Conservation (phyloP, 306 rosid species). For the Trichosanthes cucumerina region DNA sequence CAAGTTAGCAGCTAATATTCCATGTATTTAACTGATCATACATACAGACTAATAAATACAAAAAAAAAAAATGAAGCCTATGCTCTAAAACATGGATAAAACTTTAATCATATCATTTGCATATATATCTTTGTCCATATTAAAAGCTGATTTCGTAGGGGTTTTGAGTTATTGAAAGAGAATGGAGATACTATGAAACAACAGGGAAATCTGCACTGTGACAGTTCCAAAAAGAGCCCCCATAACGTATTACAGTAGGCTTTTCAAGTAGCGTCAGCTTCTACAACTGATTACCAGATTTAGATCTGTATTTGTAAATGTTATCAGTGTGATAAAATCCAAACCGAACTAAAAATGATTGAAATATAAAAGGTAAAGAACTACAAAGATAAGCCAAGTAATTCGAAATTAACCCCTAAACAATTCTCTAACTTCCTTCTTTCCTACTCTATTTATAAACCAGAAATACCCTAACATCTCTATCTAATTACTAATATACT, state of each 20-base stretch:
- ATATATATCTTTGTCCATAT: background rate
- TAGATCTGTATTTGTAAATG: background rate
- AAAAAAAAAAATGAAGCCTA: background rate
- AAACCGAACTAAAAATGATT: no score
- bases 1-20: background rate
- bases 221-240: background rate
- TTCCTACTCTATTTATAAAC: background rate
- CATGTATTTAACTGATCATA: background rate
- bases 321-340: background rate
- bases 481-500: background rate
- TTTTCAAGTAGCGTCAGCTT: constrained; percentile 4
- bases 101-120: background rate
- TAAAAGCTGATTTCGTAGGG: background rate
- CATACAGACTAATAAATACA: background rate
- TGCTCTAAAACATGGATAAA: background rate
- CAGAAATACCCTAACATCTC: background rate
- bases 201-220: background rate
- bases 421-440: background rate
- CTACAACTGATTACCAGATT: background rate
- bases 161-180: background rate
- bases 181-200: background rate
- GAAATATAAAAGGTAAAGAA: no score
- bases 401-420: no score
- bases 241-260: background rate
- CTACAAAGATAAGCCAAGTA: no score